Conservation (phyloP, 2,329 filamentous ascomycete species). For the Trichophyton rubrum region DNA sequence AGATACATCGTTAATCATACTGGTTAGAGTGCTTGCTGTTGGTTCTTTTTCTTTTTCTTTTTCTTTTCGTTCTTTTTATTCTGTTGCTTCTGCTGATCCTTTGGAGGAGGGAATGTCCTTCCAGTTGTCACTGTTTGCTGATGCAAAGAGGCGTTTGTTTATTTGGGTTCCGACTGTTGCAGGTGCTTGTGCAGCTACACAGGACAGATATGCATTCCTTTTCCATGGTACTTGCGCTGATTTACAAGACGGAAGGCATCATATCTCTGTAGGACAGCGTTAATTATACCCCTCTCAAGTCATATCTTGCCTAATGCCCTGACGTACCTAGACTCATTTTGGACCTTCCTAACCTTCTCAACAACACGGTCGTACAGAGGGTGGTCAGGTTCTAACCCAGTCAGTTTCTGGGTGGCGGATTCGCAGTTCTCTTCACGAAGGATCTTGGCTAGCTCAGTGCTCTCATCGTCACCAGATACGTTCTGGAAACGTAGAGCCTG, state of each 20-base stretch:
- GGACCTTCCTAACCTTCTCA: conserved; percentile 70
- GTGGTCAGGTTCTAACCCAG: conserved; percentile 63
- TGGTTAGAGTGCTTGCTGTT: neutral
- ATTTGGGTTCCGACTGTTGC: neutral
- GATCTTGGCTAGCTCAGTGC: conserved; percentile 69
- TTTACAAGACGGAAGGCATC: conserved; percentile 1
- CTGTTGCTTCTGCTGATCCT: neutral
- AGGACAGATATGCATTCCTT: neutral
- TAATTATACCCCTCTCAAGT: neutral
- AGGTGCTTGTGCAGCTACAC: neutral
- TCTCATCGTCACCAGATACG: conserved; percentile 84
- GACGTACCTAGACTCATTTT: conserved; percentile 38
- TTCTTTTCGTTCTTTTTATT: neutral
- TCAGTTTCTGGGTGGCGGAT: conserved; percentile 67
- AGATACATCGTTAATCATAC: conserved; percentile 5
- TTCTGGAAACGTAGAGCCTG: conserved; percentile 94
- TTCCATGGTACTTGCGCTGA: neutral
- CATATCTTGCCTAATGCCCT: neutral
- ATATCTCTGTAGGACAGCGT: conserved; percentile 1
- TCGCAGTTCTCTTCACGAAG: conserved; percentile 62
- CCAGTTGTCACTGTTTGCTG: neutral
- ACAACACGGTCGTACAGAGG: conserved; percentile 66
- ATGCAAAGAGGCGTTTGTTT: neutral
- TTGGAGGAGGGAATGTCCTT: neutral
- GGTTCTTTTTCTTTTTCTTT: neutral